Evolutionary conservation across 768 basidiomycete species (phyloP).

Genomic region (Phlebiopsis flavidoalba): DNA sequence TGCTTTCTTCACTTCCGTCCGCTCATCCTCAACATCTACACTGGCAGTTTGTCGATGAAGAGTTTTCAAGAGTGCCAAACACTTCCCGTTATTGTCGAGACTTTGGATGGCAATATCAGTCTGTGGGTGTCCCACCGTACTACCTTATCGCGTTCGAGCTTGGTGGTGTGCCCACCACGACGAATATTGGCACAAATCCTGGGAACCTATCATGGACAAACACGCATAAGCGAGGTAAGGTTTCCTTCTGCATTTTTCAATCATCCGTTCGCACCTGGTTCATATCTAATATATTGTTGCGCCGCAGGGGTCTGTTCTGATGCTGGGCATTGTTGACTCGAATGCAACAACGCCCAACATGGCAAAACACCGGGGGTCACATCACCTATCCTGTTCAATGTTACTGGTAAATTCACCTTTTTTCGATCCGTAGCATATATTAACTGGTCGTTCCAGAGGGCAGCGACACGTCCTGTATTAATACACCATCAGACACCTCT

Average conservation of each 20-base stretch:
- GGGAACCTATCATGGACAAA: conserved; percentile 33
- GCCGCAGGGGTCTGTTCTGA: conserved; percentile 35
- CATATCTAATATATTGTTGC: background rate
- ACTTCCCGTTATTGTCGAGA: conserved; percentile 18
- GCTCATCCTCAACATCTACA: conserved; percentile 8
- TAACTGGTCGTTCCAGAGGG: conserved; percentile 17
- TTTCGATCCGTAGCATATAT: background rate
- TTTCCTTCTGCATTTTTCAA: background rate
- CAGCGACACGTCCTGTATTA: conserved; percentile 26
- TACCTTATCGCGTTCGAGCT: conserved; percentile 38
- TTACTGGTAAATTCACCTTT: background rate
- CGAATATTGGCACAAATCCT: conserved; percentile 30
- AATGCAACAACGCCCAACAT: conserved; percentile 17
- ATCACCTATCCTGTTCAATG: conserved; percentile 9
- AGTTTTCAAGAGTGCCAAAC: conserved; percentile 21
- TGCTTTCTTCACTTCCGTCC: no score
- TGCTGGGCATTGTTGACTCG: conserved; percentile 42
- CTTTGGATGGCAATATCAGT: conserved; percentile 16
- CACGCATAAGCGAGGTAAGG: conserved; percentile 35
- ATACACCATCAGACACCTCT: conserved; percentile 7
- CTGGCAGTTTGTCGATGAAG: conserved; percentile 15
- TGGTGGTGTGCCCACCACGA: conserved; percentile 30
- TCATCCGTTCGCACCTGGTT: background rate
- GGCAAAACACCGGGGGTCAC: conserved; percentile 35
- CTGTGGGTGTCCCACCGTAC: conserved; percentile 29